A percentile compares a stretch with the other conserved stretches of the same genome.
Evolutionary conservation across 768 basidiomycete genomes (phyloP).

Genomic region (Lanmaoa pseudosensibilis): DNA sequence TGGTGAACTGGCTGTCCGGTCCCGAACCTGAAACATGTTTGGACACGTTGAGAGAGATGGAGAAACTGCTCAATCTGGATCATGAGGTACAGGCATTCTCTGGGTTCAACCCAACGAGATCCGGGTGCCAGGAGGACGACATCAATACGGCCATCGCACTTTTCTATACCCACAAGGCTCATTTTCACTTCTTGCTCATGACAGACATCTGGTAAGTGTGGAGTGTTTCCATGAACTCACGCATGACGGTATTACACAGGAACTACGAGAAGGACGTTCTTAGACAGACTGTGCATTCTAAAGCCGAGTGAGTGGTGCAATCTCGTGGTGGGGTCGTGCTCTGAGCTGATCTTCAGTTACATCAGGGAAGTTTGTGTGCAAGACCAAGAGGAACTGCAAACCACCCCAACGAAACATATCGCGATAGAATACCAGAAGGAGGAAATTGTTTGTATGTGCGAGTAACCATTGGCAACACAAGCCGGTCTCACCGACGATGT

Average conservation of each 20-base stretch:
- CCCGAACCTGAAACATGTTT: constrained; percentile 7
- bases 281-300: neutral
- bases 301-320: neutral
- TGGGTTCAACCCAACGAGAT: neutral
- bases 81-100: constrained; percentile 1
- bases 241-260: neutral
- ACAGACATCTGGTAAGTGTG: constrained; percentile 11
- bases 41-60: neutral
- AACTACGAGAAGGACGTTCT: neutral
- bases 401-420: neutral
- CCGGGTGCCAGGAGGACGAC: neutral
- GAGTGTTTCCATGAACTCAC: neutral
- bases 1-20: constrained; percentile 6
- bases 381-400: neutral
- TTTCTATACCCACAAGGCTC: neutral
- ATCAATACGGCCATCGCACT: neutral
- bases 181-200: constrained; percentile 13
- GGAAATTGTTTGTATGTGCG: constrained; percentile 3
- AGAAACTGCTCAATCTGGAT: neutral
- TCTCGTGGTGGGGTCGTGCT: neutral
- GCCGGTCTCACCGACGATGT: neutral
- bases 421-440: neutral
- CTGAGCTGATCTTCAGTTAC: neutral
- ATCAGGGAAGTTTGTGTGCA: neutral
- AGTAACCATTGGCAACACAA: neutral